Conservation (phyloP, 768 basidiomycete genomes). For the Infundibulicybe gibba region DNA sequence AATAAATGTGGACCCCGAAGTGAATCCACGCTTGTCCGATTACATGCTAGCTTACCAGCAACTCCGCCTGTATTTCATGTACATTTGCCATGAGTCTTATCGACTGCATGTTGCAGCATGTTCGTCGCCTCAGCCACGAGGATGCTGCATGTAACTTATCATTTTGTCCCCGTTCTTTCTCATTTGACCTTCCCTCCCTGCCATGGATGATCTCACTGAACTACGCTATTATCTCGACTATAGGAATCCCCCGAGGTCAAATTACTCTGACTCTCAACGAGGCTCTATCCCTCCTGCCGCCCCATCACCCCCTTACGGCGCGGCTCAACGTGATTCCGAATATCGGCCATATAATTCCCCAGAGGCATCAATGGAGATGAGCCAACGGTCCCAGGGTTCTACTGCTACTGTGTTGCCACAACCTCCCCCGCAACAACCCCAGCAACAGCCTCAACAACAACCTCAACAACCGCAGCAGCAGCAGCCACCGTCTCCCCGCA, state of each 20-base stretch:
- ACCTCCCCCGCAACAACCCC: slow-evolving; percentile 23
- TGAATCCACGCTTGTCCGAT: neutral
- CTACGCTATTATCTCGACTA: slow-evolving; percentile 14
- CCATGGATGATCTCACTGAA: slow-evolving; percentile 9
- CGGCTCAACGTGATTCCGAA: slow-evolving; percentile 42
- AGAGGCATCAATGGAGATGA: slow-evolving; percentile 36
- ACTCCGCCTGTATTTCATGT: slow-evolving; percentile 2
- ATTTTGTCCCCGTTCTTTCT: slow-evolving; percentile 13
- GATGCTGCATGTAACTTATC: slow-evolving; percentile 18
- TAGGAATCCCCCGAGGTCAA: slow-evolving; percentile 46
- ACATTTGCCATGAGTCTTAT: slow-evolving; percentile 5
- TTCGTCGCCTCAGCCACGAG: slow-evolving; percentile 7
- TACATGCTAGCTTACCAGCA: slow-evolving; percentile 4
- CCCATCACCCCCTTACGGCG: slow-evolving; percentile 47
- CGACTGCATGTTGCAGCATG: neutral
- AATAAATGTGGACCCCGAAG: neutral
- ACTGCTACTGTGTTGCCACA: slow-evolving; percentile 12
- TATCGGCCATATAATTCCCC: slow-evolving; percentile 39
- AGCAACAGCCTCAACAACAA: too few species aligned
- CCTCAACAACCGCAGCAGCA: slow-evolving; percentile 34
- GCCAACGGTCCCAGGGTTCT: slow-evolving; percentile 30
- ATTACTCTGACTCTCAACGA: slow-evolving; percentile 47
- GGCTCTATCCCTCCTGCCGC: slow-evolving; percentile 29
- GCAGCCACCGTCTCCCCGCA: slow-evolving; percentile 65
- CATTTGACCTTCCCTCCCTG: slow-evolving; percentile 17